A percentile compares a stretch with the other conserved stretches of the same genome.
phyloP scores from a whole-genome alignment of 352 stramenopile species.

The Phytopythium kandeliae region DNA sequence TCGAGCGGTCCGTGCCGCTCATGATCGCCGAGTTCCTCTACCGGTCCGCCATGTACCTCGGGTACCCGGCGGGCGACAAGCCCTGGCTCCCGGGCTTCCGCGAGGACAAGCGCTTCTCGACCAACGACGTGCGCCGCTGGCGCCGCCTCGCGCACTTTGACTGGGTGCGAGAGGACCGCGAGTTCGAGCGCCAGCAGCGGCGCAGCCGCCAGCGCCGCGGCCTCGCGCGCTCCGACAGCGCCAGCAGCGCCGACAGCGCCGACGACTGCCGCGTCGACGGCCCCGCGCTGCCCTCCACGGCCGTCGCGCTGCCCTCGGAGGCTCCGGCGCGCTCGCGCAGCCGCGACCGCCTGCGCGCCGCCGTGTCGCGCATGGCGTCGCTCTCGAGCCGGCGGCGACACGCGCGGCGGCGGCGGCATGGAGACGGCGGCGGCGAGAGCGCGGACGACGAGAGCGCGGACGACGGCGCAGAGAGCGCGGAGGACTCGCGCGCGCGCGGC shows the following conservation, averaged over 20 bases:
- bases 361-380: conserved; percentile 6
- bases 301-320: conserved; percentile 3
- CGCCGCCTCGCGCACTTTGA: conserved; percentile 62
- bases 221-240: background rate
- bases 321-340: background rate
- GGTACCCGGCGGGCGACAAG: conserved; percentile 36
- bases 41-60: conserved; percentile 60
- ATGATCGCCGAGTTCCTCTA: conserved; percentile 82
- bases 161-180: conserved; percentile 47
- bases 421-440: background rate
- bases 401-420: background rate
- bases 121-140: conserved; percentile 77
- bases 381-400: background rate
- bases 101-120: conserved; percentile 61
- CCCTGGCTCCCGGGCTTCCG: conserved; percentile 62
- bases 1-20: conserved; percentile 62
- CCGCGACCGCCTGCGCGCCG: background rate
- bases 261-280: conserved; percentile 7
- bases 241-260: conserved; percentile 7
- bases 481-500: no score
- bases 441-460: background rate
- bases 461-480: background rate
- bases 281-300: conserved; percentile 1
- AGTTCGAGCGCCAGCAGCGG: conserved; percentile 13
- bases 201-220: background rate